Evolutionary conservation across 1,284 basidiomycete genomes (phyloP).

Genomic region (Puccinia coronata): DNA sequence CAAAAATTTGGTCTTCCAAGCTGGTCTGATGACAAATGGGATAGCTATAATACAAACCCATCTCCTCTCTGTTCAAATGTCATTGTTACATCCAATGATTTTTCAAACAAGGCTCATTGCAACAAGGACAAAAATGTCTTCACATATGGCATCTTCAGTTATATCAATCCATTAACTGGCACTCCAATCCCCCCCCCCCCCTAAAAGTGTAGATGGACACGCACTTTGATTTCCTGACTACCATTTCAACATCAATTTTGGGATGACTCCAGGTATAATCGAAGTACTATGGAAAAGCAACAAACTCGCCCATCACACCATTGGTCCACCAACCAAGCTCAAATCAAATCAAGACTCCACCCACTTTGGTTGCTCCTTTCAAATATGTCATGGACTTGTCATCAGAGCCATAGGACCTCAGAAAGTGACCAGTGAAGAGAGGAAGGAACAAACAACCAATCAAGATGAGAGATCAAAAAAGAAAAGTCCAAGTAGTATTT

Average conservation of each 20-base stretch:
- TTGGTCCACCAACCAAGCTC: not conserved
- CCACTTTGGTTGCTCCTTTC: too few relatives aligned
- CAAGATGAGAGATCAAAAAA: too few relatives aligned
- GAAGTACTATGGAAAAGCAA: too few relatives aligned
- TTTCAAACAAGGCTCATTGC: not conserved
- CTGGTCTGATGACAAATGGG: constrained; percentile 12
- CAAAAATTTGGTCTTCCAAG: constrained; percentile 18
- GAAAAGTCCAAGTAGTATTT: too few relatives aligned
- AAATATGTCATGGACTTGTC: not conserved
- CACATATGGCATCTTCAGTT: constrained; percentile 16
- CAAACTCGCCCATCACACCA: too few relatives aligned
- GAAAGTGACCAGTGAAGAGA: not conserved
- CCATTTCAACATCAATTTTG: constrained; percentile 15
- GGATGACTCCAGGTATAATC: not conserved
- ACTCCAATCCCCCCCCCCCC: not conserved
- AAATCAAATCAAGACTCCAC: not conserved
- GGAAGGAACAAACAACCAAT: not conserved
- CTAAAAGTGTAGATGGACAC: not conserved
- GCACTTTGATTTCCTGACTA: not conserved
- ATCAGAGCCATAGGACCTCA: not conserved
- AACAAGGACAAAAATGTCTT: constrained; percentile 5
- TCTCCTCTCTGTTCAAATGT: not conserved
- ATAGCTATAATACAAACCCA: not conserved
- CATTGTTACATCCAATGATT: too few relatives aligned
- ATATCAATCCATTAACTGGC: not conserved